Conservation (phyloP, 164 flowering plant genomes). For the Vitis riparia region DNA sequence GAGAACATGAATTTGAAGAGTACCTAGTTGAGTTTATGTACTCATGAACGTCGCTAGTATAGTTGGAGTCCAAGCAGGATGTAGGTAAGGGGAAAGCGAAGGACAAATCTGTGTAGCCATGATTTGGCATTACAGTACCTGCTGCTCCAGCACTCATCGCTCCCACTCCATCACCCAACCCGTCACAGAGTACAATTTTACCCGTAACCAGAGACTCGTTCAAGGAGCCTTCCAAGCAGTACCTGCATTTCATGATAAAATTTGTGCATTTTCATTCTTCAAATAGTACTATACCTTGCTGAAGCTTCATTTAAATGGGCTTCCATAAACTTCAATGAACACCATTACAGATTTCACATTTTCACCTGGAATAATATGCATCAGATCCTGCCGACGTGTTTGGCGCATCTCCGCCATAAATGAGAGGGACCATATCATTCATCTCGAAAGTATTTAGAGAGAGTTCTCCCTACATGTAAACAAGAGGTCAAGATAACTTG, state of each 20-base stretch:
- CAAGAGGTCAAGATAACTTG: not conserved
- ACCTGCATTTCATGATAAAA: slow-evolving; percentile 13
- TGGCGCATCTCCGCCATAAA: slow-evolving; percentile 14
- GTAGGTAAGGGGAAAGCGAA: slow-evolving; percentile 10
- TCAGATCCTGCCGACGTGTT: slow-evolving; percentile 1
- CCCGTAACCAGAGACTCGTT: slow-evolving; percentile 18
- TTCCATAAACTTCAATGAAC: too few relatives aligned
- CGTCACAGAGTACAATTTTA: slow-evolving; percentile 32
- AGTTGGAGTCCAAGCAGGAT: not conserved
- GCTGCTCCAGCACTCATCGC: slow-evolving; percentile 6
- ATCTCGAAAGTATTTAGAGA: slow-evolving; percentile 8
- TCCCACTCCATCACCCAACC: not conserved
- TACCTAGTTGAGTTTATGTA: slow-evolving; percentile 17
- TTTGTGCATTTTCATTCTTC: too few relatives aligned
- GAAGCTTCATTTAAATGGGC: too few relatives aligned
- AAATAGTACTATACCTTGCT: too few relatives aligned
- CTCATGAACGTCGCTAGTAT: not conserved
- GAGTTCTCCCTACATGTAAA: slow-evolving; percentile 1
- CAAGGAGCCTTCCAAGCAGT: slow-evolving; percentile 18
- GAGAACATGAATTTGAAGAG: not conserved
- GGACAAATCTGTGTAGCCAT: not conserved
- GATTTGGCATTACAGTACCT: slow-evolving; percentile 9
- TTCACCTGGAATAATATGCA: not conserved
- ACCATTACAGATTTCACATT: not conserved
- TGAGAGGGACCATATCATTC: not conserved